phyloP scores from a whole-genome alignment of 495 filamentous ascomycete genomes.

The Chaetomium tenue region DNA sequence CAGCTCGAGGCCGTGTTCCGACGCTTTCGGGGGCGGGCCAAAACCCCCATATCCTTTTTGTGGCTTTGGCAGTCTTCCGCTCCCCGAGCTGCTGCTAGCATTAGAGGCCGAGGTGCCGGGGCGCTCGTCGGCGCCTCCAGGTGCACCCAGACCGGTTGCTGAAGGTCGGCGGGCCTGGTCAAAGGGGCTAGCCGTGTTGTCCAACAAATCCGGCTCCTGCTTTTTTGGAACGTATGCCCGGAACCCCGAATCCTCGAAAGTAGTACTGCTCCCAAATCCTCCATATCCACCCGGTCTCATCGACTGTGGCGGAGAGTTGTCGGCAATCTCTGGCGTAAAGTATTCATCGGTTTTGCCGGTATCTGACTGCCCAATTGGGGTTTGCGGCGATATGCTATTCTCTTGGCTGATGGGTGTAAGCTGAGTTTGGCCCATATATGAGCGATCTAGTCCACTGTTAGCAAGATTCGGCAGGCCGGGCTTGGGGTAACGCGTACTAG shows the following conservation, averaged over 20 bases:
- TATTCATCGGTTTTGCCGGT: conserved; percentile 40
- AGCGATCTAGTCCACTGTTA: conserved; percentile 54
- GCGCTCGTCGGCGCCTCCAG: conserved; percentile 26
- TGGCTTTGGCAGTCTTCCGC: conserved; percentile 37
- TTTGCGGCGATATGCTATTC: conserved; percentile 58
- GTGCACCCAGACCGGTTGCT: background rate
- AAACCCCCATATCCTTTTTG: conserved; percentile 54
- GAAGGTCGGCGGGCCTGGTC: conserved; percentile 42
- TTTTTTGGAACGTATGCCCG: conserved; percentile 40
- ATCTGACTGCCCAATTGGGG: conserved; percentile 42
- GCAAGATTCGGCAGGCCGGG: conserved; percentile 17
- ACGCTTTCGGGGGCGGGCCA: conserved; percentile 37
- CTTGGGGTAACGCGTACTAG: conserved; percentile 48
- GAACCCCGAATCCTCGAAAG: conserved; percentile 45
- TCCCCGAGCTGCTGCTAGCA: conserved; percentile 41
- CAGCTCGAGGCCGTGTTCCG: conserved; percentile 38
- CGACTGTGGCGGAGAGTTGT: conserved; percentile 31
- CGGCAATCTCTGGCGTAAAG: conserved; percentile 41
- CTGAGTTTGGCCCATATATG: conserved; percentile 57
- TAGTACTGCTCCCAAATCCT: conserved; percentile 50
- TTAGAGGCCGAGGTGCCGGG: conserved; percentile 46
- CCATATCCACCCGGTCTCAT: conserved; percentile 43
- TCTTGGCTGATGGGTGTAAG: conserved; percentile 61
- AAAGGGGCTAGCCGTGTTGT: conserved; percentile 56
- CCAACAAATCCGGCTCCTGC: conserved; percentile 52